phyloP scores from a whole-genome alignment of 75 land plant genomes.

The Pinus albicaulis region DNA sequence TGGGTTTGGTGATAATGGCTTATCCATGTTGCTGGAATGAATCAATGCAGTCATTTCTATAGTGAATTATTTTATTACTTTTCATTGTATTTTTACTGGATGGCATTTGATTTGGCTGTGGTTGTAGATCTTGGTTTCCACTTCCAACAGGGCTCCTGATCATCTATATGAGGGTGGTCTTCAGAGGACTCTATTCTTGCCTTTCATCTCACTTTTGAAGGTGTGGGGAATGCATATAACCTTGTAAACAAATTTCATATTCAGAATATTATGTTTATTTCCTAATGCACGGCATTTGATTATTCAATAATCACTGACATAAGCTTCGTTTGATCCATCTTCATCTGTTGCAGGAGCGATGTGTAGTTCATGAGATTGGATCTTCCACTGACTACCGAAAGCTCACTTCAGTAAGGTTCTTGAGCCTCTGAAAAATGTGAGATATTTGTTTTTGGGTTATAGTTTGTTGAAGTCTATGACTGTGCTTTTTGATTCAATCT shows the following conservation, averaged over 20 bases:
- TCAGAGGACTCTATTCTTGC: constrained; percentile 89
- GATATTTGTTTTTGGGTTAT: neutral
- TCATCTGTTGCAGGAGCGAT: constrained; percentile 61
- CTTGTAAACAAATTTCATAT: neutral
- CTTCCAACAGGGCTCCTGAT: constrained; percentile 96
- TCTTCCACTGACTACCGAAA: constrained; percentile 84
- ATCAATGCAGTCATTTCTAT: neutral
- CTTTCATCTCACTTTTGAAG: constrained; percentile 88
- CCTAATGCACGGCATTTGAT: neutral
- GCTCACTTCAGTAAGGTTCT: constrained; percentile 67
- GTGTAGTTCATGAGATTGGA: constrained; percentile 84
- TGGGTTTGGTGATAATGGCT: neutral
- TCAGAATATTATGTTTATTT: neutral
- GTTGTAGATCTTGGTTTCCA: constrained; percentile 79
- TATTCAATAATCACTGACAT: neutral
- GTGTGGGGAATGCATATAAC: constrained; percentile 23
- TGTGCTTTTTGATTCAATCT: neutral
- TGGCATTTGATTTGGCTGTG: neutral
- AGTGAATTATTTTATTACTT: neutral
- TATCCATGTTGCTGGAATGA: neutral
- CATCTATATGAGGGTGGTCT: constrained; percentile 92
- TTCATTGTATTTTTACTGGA: neutral
- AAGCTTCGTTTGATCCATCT: neutral
- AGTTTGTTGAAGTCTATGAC: neutral
- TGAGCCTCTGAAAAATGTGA: neutral